phyloP scores from a whole-genome alignment of 2,329 filamentous ascomycete genomes.

The Stagonosporopsis rhizophila region DNA sequence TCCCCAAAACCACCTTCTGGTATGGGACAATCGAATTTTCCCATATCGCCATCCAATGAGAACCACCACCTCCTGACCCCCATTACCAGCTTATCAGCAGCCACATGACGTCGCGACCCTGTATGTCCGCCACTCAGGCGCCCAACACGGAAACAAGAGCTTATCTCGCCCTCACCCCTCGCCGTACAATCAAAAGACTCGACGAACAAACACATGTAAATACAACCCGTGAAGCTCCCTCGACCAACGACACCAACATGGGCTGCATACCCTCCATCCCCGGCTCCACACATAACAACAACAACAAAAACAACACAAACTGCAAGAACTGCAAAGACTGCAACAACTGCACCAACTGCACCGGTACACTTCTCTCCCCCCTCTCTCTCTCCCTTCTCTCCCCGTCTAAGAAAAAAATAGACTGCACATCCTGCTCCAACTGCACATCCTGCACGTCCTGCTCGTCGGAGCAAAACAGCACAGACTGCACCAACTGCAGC shows the following conservation, averaged over 20 bases:
- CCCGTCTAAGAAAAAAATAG: background rate
- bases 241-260: background rate
- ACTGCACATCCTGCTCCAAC: background rate
- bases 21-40: no score
- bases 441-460: background rate
- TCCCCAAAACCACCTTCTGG: background rate
- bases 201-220: no score
- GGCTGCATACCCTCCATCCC: constrained; percentile 2
- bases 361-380: background rate
- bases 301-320: constrained; percentile 7
- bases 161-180: background rate
- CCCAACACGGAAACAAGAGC: background rate
- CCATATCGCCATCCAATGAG: background rate
- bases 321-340: constrained; percentile 7
- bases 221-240: no score
- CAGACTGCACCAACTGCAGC: constrained; percentile 1
- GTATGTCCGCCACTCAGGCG: background rate
- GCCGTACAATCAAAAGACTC: no score
- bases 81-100: constrained; percentile 4
- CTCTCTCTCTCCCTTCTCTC: background rate
- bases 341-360: background rate
- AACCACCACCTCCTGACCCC: background rate
- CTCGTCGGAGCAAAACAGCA: constrained; percentile 2
- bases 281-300: background rate
- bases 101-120: constrained; percentile 8